Conservation (phyloP, 495 filamentous ascomycete genomes). For the Penicillium paxilli region DNA sequence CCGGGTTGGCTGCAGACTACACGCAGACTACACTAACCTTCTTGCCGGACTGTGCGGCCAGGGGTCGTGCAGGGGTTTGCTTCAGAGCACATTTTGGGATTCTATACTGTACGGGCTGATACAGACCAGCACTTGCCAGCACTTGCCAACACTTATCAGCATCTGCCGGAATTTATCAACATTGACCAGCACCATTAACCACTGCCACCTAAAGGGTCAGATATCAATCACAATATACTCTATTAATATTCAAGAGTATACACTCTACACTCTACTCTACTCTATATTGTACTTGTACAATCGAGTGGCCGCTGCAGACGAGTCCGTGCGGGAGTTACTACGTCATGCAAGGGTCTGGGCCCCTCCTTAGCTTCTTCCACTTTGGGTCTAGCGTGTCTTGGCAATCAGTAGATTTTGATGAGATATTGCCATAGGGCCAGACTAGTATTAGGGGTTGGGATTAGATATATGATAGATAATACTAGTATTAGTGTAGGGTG, state of each 20-base stretch:
- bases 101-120: too few relatives aligned
- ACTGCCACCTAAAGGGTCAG: not conserved
- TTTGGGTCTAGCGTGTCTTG: too few relatives aligned
- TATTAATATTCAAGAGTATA: not conserved
- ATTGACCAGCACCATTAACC: not conserved
- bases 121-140: too few relatives aligned
- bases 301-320: not conserved
- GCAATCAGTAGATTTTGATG: too few relatives aligned
- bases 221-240: not conserved
- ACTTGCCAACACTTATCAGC: too few relatives aligned
- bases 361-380: slow-evolving; percentile 16
- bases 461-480: too few relatives aligned
- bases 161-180: too few relatives aligned
- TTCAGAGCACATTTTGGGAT: not conserved
- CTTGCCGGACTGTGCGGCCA: slow-evolving; percentile 12
- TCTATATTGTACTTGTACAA: too few relatives aligned
- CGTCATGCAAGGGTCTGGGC: slow-evolving; percentile 13
- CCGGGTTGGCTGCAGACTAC: slow-evolving; percentile 13
- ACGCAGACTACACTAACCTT: slow-evolving; percentile 8
- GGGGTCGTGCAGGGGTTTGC: slow-evolving; percentile 7
- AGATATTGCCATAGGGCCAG: too few relatives aligned
- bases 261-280: not conserved
- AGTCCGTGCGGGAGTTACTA: slow-evolving; percentile 2
- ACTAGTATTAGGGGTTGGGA: too few relatives aligned
- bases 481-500: too few relatives aligned